Conservation (phyloP, 768 basidiomycete species). For the Mycena latifolia region DNA sequence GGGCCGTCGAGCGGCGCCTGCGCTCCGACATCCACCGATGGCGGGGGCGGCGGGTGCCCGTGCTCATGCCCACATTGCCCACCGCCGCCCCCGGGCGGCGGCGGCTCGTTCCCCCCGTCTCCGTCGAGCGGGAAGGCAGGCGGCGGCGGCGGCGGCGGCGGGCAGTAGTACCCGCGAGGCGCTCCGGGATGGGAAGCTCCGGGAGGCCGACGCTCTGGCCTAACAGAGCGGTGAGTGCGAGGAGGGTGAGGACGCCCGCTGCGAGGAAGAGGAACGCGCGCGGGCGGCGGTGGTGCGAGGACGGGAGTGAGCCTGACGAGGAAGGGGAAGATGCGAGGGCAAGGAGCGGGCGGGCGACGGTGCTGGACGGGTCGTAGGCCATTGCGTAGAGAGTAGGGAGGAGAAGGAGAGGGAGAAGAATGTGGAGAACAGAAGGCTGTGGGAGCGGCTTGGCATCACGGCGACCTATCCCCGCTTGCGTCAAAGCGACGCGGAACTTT, state of each 20-base stretch:
- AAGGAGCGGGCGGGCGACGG: slow-evolving; percentile 12
- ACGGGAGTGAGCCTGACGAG: no score
- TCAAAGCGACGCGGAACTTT: no score
- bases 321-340: not conserved
- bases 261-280: not conserved
- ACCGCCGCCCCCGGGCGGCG: not conserved
- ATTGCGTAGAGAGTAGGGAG: not conserved
- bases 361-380: not conserved
- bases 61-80: not conserved
- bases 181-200: slow-evolving; percentile 1
- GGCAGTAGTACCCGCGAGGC: not conserved
- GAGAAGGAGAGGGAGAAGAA: no score
- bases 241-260: not conserved
- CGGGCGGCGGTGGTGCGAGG: not conserved
- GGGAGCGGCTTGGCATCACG: no score
- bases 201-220: not conserved
- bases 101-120: slow-evolving; percentile 2
- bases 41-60: not conserved
- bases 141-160: not conserved
- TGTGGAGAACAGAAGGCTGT: no score
- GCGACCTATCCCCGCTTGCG: no score
- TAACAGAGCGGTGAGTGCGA: not conserved
- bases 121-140: no score
- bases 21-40: no score
- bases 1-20: slow-evolving; percentile 3